phyloP scores from a whole-genome alignment of 139 green algal genomes.

The Chlamydomonas sphaeroides region DNA sequence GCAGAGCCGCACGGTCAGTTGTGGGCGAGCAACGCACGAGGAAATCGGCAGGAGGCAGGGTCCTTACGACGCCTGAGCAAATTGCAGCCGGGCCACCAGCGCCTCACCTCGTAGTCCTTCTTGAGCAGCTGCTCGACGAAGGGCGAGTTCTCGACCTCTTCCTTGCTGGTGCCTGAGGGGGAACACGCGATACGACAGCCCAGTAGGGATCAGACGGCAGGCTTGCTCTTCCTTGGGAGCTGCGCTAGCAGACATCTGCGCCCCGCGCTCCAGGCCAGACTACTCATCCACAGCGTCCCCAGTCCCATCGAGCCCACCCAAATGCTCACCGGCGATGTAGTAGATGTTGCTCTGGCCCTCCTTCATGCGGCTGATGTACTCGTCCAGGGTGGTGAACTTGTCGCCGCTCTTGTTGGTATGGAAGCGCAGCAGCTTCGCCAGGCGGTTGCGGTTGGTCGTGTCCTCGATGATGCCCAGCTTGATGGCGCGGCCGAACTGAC shows the following conservation, averaged over 20 bases:
- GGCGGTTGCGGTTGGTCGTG: slow-evolving; percentile 78
- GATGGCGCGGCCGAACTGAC: slow-evolving; percentile 90
- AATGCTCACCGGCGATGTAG: slow-evolving; percentile 86
- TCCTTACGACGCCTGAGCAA: too few species aligned
- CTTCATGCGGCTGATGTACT: slow-evolving; percentile 96
- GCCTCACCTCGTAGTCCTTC: slow-evolving; percentile 76
- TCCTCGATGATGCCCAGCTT: slow-evolving; percentile 99
- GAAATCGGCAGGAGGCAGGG: too few species aligned
- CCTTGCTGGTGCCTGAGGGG: slow-evolving; percentile 62
- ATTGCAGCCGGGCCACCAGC: too few species aligned
- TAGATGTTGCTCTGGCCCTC: slow-evolving; percentile 95
- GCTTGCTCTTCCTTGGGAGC: too few species aligned
- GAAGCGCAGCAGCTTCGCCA: slow-evolving; percentile 88
- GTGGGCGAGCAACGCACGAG: too few species aligned
- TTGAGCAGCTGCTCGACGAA: slow-evolving; percentile 75
- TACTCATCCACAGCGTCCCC: not conserved
- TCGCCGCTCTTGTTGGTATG: slow-evolving; percentile 77
- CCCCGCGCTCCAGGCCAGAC: too few species aligned
- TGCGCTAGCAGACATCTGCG: too few species aligned
- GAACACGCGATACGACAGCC: not conserved
- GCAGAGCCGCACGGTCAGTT: too few species aligned
- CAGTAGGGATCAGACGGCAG: too few species aligned
- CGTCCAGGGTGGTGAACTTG: slow-evolving; percentile 83
- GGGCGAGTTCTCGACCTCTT: slow-evolving; percentile 84
- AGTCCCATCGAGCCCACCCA: too few species aligned